phyloP scores from a whole-genome alignment of 352 stramenopile genomes.

The Sclerospora graminicola region DNA sequence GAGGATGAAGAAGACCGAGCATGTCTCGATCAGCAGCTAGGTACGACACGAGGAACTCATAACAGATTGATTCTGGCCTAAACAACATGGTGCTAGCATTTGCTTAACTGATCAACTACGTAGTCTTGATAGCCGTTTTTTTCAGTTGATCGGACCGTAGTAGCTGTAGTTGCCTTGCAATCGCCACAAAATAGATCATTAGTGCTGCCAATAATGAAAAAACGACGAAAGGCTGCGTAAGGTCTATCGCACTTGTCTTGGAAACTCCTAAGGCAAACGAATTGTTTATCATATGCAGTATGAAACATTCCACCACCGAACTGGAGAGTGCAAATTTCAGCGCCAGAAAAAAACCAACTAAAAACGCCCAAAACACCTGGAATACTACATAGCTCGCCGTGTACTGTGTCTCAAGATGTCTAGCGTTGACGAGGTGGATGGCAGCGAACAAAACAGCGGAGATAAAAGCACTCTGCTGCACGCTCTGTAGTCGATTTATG shows the following conservation, averaged over 20 bases:
- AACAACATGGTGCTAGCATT: neutral
- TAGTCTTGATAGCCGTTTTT: neutral
- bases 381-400: constrained; percentile 25
- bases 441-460: constrained; percentile 35
- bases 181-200: constrained; percentile 10
- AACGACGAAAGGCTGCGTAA: constrained; percentile 2
- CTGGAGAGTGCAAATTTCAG: constrained; percentile 22
- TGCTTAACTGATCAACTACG: neutral
- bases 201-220: constrained; percentile 4
- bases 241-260: constrained; percentile 6
- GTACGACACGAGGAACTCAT: constrained; percentile 14
- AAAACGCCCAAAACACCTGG: constrained; percentile 29
- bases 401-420: constrained; percentile 13
- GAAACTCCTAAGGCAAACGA: constrained; percentile 27
- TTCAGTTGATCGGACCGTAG: constrained; percentile 1
- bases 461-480: constrained; percentile 15
- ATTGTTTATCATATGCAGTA: constrained; percentile 55
- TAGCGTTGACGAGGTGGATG: constrained; percentile 35
- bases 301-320: constrained; percentile 42
- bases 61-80: neutral
- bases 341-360: constrained; percentile 40
- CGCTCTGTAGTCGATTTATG: constrained; percentile 28
- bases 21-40: constrained; percentile 29
- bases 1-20: constrained; percentile 58
- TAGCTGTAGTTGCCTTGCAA: constrained; percentile 12